Evolutionary conservation across 1,284 basidiomycete species (phyloP), one percentile per base, ranked within the genome.

Genomic region (Ganoderma leucocontextum): DNA sequence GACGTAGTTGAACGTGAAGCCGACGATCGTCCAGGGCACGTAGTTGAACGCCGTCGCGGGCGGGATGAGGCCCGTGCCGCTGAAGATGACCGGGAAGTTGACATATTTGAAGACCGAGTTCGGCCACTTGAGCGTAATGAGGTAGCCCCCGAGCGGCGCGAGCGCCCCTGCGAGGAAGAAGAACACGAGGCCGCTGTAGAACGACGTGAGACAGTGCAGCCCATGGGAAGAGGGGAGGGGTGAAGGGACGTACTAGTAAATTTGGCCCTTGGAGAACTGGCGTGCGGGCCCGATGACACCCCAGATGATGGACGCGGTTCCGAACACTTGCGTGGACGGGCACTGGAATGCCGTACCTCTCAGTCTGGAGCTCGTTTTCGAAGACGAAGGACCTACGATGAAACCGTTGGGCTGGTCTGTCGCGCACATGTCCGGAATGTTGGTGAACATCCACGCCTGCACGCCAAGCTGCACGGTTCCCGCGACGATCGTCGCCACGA

Each of bases 131-230:
- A 78, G 77, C 57, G 80, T 78, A 70, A 86, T 77, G 52, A 82
- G 61, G 62, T 76, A 86, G 9, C 78, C 78, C 25, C 80, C 64
- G 33, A 83, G 22, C 0, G 89, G 89, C 44, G 80, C 78, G n/a
- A 83, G 42, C 25, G 84, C 81, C 29, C 89, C 89, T 61, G 87
- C 72, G 62, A 89, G 81, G 85, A 90, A 90, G 79, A 87, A 87
- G 83, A 85, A 87, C 64, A 82, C 73, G 33, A 86, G 77, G 0
- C 77, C 79, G 70, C 78, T 78, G 47, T 15, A 36, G 1, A 29
- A 49, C 42, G 63, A 52, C 53, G 52, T 60, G 2, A 60, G 19
- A n/a, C 25, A 36, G 13, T 12, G 19, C 33, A 9, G n/a, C n/a
- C n/a, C 22, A 8, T 5, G 33, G 3, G 2, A 38, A 8, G 57